These are phyloP conservation scores for Vitis amurensis DNA, from an alignment of 164 flowering plant genomes.

Conservation along the genomic window DNA sequence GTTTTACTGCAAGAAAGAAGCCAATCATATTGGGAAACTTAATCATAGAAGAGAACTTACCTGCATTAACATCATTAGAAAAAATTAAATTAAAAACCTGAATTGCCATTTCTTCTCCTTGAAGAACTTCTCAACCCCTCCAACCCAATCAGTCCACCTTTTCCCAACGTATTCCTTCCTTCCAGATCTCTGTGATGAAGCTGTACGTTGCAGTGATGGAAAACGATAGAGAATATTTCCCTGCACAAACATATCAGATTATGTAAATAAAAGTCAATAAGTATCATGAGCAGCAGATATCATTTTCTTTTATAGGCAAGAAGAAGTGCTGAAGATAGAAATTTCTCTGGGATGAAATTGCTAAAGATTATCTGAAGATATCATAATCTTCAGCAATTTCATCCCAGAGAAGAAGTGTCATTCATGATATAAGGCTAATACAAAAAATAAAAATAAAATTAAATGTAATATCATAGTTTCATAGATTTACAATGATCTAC, in stretches of 20 bases:
- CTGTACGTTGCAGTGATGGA: conserved; percentile 91
- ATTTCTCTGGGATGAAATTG: too few relatives aligned
- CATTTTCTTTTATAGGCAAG: too few relatives aligned
- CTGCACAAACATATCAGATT: conserved; percentile 33
- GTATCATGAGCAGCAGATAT: too few relatives aligned
- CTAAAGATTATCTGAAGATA: too few relatives aligned
- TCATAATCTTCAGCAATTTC: too few relatives aligned
- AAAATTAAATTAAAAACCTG: conserved; percentile 44
- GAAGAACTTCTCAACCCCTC: conserved; percentile 68
- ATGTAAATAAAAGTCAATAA: too few relatives aligned
- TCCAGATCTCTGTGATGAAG: conserved; percentile 56
- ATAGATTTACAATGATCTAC: too few relatives aligned
- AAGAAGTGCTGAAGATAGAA: too few relatives aligned
- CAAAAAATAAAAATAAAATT: too few relatives aligned
- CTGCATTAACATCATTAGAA: background rate
- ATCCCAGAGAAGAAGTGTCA: too few relatives aligned
- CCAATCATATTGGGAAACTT: background rate
- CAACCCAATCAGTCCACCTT: conserved; percentile 78
- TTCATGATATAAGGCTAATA: too few relatives aligned
- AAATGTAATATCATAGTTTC: too few relatives aligned
- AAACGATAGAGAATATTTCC: conserved; percentile 89
- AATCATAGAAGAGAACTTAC: background rate
- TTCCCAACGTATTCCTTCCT: conserved; percentile 86
- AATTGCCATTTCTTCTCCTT: conserved; percentile 80
- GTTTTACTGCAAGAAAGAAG: conserved; percentile 63